Percentiles rank a stretch among this genome's conserved stretches.
phyloP scores from a whole-genome alignment of 1,284 basidiomycete genomes.

The Golubevia sp. region DNA sequence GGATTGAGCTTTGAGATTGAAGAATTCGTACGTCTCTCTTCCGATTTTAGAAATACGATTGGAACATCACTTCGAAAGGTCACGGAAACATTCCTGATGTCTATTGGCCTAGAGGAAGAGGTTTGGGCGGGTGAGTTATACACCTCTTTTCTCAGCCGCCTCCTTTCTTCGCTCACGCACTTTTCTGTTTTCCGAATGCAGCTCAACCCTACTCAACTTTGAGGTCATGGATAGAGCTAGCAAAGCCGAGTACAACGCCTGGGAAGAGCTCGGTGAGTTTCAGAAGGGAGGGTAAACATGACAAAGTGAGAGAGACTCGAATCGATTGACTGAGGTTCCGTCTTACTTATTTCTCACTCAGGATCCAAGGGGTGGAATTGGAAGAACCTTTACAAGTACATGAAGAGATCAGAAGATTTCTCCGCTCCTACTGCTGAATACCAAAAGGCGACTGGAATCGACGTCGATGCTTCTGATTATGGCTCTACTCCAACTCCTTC shows the following conservation, averaged over 20 bases:
- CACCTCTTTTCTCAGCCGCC: too few species aligned
- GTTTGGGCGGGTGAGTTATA: slow-evolving; percentile 52
- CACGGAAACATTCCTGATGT: slow-evolving; percentile 7
- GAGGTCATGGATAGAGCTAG: slow-evolving; percentile 49
- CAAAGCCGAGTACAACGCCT: slow-evolving; percentile 43
- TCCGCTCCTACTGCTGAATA: slow-evolving; percentile 22
- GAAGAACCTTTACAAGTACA: slow-evolving; percentile 46
- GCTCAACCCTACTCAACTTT: slow-evolving; percentile 50
- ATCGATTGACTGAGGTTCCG: too few species aligned
- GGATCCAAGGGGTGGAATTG: slow-evolving; percentile 55
- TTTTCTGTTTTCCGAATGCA: too few species aligned
- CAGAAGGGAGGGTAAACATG: too few species aligned
- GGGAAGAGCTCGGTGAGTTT: slow-evolving; percentile 55
- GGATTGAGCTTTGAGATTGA: neutral
- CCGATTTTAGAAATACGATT: slow-evolving; percentile 2
- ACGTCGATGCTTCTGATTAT: slow-evolving; percentile 31
- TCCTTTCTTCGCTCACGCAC: too few species aligned
- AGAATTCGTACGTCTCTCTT: neutral
- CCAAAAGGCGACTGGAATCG: slow-evolving; percentile 27
- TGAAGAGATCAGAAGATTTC: slow-evolving; percentile 47
- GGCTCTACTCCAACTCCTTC: slow-evolving; percentile 27
- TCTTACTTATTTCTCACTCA: too few species aligned
- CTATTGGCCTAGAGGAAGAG: slow-evolving; percentile 46
- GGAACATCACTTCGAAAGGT: slow-evolving; percentile 7
- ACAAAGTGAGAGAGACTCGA: too few species aligned